Evolutionary conservation across 2,329 filamentous ascomycete species (phyloP), one percentile per base, ranked within the genome.

Genomic region (Botrytis porri): DNA sequence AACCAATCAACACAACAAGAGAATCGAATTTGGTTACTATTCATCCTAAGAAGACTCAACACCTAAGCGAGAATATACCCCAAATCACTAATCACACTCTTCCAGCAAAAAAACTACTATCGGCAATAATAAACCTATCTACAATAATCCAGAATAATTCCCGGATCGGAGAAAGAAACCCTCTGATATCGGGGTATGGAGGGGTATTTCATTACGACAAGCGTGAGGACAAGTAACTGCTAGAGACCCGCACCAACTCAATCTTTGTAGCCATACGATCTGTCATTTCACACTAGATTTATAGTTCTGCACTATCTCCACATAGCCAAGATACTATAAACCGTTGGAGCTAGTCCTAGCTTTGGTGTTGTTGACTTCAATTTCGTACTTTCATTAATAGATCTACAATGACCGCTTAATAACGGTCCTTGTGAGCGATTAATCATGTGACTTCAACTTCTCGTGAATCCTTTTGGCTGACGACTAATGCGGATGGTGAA

Each of bases 111-210:
- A 51, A 14, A 29, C 18, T 29, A 14, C 51, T 29, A 18, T 32
- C n/a, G n/a, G 51, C 7, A 57, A 57, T 29, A 9, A 29, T 32
- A 0, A 12, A 18, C 51, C n/a, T 57, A 0, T 29, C 3, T 18
- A 18, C 6, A 29, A 18, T 57, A 29, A 4, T 2, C 6, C 7
- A 57, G 14, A 18, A 3, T 16, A 9, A 16, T 57, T 57, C 4
- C 51, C n/a, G 25, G n/a, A 1, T 6, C 3, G 3, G 16, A 57
- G n/a, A 32, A 7, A 57, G 51, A 29, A 29, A 3, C 2, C 0
- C 3, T 29, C 16, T 16, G 14, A 9, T 57, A 9, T 1, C 0
- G n/a, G 3, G 9, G 6, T 9, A 18, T 6, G 51, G n/a, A 0
- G 51, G n/a, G 51, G 14, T 32, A 16, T 29, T 57, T 14, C 6